Percentiles rank a stretch among this genome's conserved stretches.
phyloP scores from a whole-genome alignment of 495 filamentous ascomycete genomes.

The Stereocaulon alpinum region DNA sequence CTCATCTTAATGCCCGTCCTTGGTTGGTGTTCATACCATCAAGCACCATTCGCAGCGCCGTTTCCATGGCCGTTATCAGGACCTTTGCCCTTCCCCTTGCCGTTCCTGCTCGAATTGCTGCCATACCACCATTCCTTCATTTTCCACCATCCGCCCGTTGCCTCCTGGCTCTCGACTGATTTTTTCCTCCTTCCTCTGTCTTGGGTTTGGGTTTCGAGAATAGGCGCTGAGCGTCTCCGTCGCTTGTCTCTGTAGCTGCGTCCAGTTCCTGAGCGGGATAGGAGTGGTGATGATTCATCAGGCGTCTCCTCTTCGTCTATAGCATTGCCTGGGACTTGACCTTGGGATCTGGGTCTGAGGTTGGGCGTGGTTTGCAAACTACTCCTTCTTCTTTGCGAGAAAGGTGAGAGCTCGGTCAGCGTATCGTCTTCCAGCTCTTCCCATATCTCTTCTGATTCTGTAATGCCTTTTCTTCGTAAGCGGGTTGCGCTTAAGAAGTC shows the following conservation, averaged over 20 bases:
- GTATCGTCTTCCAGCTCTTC: slow-evolving; percentile 53
- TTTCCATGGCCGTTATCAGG: not conserved
- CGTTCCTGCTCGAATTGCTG: not conserved
- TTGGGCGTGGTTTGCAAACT: slow-evolving; percentile 14
- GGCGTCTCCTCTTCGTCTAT: slow-evolving; percentile 12
- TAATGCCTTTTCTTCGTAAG: slow-evolving; percentile 20
- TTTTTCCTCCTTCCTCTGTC: slow-evolving; percentile 8
- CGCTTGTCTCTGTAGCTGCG: slow-evolving; percentile 21
- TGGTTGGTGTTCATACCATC: no score
- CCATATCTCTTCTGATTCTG: slow-evolving; percentile 56
- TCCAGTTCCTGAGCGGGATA: slow-evolving; percentile 14
- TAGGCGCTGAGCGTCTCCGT: slow-evolving; percentile 17
- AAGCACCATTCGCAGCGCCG: not conserved
- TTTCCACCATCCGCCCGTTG: slow-evolving; percentile 31
- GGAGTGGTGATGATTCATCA: slow-evolving; percentile 14
- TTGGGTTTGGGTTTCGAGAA: not conserved
- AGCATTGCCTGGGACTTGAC: not conserved
- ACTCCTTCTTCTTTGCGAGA: slow-evolving; percentile 18
- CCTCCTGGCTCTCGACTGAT: slow-evolving; percentile 19
- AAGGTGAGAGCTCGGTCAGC: slow-evolving; percentile 19
- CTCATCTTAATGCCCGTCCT: no score
- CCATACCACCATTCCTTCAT: slow-evolving; percentile 29
- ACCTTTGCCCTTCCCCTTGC: slow-evolving; percentile 10
- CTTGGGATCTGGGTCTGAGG: slow-evolving; percentile 8
- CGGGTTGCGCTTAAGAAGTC: slow-evolving; percentile 8